Evolutionary conservation across 805 yeast genomes (phyloP), one percentile per base, ranked within the genome.

Genomic region (Barnettozyma californica): DNA sequence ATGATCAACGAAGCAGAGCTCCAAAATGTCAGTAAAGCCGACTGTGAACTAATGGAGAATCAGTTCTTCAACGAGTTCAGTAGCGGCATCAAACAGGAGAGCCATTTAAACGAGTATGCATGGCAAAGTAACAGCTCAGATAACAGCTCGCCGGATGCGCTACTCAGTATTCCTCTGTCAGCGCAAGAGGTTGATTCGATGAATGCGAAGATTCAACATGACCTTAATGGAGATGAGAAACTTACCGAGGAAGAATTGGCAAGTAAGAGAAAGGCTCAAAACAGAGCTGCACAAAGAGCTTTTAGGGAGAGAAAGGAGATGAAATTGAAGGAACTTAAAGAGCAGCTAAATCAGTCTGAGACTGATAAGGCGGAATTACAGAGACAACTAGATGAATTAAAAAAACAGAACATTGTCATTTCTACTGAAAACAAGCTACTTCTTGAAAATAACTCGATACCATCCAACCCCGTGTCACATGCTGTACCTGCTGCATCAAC

Each of bases 231-330:
- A 95, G 44, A 86, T 84, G 63, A 94, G 86, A 63, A 78, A 79
- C 44, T 81, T 77, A 56, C 66, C 85, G 52, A 83, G 25, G 48
- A 82, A 61, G 90, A 84, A 56, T 70, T 88, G 39, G 83, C 49
- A 13, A 25, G 36, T 13, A 49, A 42, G 39, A 76, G 99, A 58
- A 89, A 96, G 18, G 97, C 97, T 2, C 98, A 94, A 69, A 92
- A 94, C 66, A 77, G 98, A 59, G 97, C 97, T 3, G 98, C 98
- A 14, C 99, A 94, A 68, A 75, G 98, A 48, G 98, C 98, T 6
- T 92, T 89, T 68, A 75, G 98, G 49, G 98, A 94, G 68, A 79
- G 98, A 52, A 92, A 94, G 65, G 98, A 92, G 66, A 75, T 75
- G 46, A 88, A 87, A 61, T 77, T 94, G 81, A 79, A 81, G 61